Base-by-base conservation (phyloP, 2,329 filamentous ascomycete species). In the Penicillium palitans region DNA sequence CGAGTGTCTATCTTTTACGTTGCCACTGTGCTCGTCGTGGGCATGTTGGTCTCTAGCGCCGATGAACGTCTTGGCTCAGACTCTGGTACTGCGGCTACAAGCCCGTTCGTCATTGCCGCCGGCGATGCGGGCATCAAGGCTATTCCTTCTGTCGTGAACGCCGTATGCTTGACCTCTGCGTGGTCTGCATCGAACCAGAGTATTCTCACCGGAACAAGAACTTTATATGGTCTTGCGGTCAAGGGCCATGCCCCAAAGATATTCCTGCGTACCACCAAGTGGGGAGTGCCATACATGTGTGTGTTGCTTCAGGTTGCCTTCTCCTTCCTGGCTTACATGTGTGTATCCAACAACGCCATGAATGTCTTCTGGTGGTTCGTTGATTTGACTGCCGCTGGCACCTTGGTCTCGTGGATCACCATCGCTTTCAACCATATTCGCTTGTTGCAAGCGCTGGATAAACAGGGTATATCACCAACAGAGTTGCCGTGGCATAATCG, bases 61-160 rank as follows among this genome's bases (percentile, higher is more conserved):
- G 81, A 87, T 33, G 45, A 63, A 4, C 60, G 63, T 10, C 56
- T 71, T 2, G 35, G 49, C 9, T 46, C 62, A 10, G 61, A 66
- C 7, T 66, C 64, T 1, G 62, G 60, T 1, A 79, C 65, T 68
- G 71, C 73, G 10, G 59, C 68, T 2, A 60, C 63, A 21, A 78
- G 74, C 46, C 88, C 87, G 12, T 90, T 87, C 67, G 89, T 93
- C 59, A 90, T 92, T 61, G 90, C 89, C 19, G 86, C 88, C 39
- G 80, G 83, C 12, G 82, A 84, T 31, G 89, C 89, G 2, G 85
- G 87, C 0, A 87, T 92, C 57, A 80, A 79, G 5, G 87, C 82
- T 7, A 82, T 92, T 5, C 87, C 88, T 0, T 86, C 85, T 6
- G 83, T 93, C 55, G 87, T 93, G 74, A 93, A 93, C 71, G 89